Evolutionary conservation across 805 yeast genomes (phyloP).

Genomic region (Cyberlindnera xylosilytica): DNA sequence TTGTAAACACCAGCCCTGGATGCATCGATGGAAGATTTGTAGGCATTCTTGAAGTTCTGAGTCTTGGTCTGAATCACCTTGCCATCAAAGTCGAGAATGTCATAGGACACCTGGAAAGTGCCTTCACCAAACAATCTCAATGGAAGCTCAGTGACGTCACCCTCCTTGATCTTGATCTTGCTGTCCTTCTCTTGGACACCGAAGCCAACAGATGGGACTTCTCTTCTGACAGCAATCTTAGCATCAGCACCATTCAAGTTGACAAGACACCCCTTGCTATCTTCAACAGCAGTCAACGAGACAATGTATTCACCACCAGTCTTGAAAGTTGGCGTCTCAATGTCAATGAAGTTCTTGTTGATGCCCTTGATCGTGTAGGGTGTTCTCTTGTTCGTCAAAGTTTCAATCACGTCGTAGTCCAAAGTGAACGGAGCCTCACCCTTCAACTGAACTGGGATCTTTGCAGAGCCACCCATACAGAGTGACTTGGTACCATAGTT

Average conservation of each 20-base stretch:
- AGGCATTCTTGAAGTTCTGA: slow-evolving; percentile 17
- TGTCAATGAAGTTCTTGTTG: slow-evolving; percentile 31
- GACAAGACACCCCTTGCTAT: slow-evolving; percentile 78
- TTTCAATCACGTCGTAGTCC: slow-evolving; percentile 63
- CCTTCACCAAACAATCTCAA: slow-evolving; percentile 54
- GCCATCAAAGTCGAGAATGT: slow-evolving; percentile 30
- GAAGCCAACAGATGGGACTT: slow-evolving; percentile 58
- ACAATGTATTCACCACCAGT: slow-evolving; percentile 75
- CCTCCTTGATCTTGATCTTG: slow-evolving; percentile 52
- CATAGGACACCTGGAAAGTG: slow-evolving; percentile 43
- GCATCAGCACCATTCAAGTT: slow-evolving; percentile 62
- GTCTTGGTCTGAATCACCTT: slow-evolving; percentile 24
- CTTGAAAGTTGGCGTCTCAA: slow-evolving; percentile 53
- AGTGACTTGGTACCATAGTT: slow-evolving; percentile 24
- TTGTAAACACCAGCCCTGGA: slow-evolving; percentile 46
- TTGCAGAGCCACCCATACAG: slow-evolving; percentile 46
- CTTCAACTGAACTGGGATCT: slow-evolving; percentile 55
- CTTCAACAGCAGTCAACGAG: slow-evolving; percentile 61
- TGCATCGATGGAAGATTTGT: slow-evolving; percentile 35
- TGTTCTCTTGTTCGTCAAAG: slow-evolving; percentile 44
- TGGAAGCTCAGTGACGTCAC: slow-evolving; percentile 58
- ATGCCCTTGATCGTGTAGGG: slow-evolving; percentile 42
- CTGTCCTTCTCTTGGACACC: slow-evolving; percentile 35
- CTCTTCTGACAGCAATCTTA: slow-evolving; percentile 63
- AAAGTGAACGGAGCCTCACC: slow-evolving; percentile 82